These are phyloP conservation scores for Glarea lozoyensis DNA, from an alignment of 495 filamentous ascomycete species.

Conservation along the genomic window DNA sequence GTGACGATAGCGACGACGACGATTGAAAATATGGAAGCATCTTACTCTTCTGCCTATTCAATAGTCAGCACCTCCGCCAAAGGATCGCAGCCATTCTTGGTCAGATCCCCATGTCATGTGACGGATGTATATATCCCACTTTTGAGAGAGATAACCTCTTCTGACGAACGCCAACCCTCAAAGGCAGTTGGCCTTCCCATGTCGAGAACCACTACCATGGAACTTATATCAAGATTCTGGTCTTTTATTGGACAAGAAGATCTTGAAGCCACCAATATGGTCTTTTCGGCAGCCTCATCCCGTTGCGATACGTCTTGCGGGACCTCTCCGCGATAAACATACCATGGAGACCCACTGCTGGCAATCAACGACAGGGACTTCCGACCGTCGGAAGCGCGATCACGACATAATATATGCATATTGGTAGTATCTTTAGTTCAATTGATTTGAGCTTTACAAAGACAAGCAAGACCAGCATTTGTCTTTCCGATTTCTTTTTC, in stretches of 20 bases:
- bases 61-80: not conserved
- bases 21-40: constrained; percentile 22
- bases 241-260: not conserved
- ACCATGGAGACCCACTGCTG: not conserved
- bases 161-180: too few species aligned
- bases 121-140: too few species aligned
- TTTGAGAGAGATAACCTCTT: too few species aligned
- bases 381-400: constrained; percentile 1
- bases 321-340: not conserved
- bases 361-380: constrained; percentile 1
- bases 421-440: too few species aligned
- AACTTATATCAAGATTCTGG: too few species aligned
- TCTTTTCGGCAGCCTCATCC: not conserved
- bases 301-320: not conserved
- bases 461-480: too few species aligned
- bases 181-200: too few species aligned
- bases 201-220: too few species aligned
- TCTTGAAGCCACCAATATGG: not conserved
- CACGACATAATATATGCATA: not conserved
- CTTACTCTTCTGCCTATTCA: not conserved
- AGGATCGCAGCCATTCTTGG: too few species aligned
- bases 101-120: too few species aligned
- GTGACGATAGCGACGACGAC: constrained; percentile 73
- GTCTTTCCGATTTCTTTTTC: too few species aligned
- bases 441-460: too few species aligned